Evolutionary conservation across 208 protist species (phyloP), one percentile per base, ranked within the genome.

Genomic region (Herpetomonas samuelpessoai): DNA sequence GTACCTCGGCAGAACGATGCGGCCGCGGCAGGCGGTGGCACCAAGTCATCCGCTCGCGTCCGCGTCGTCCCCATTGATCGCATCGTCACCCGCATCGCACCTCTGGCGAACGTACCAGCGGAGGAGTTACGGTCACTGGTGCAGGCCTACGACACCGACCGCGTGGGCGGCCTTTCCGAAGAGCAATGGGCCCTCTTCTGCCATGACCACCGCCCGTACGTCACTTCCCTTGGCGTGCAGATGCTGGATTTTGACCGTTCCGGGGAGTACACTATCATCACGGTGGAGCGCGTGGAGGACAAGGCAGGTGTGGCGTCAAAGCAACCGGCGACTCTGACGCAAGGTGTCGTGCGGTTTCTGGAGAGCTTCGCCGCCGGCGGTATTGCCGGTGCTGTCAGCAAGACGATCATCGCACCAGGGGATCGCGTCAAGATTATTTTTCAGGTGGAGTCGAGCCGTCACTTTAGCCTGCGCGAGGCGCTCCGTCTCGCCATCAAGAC

Each of bases 371-470:
- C 86, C 4, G 94, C 93, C 7, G 97, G 97, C 51, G 97, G 94
- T 28, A 82, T 98, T 27, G 91, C 95, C 49, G 97, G 97, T 19
- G 90, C 93, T 2, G 80, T 98, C 26, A 96, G 92, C 62, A 94
- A 97, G 54, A 97, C 95, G 6, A 74, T 92, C 14, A 97, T 97
- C 41, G 83, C 95, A 1, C 97, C 97, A 14, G 83, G 88, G 1
- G 97, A 98, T 57, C 79, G 96, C 19, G 70, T 97, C 22, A 98
- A 98, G 65, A 98, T 98, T 52, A 88, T 98, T 21, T 97, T 97
- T 45, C 96, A 98, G 61, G 95, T 98, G 19, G 83, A 91, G 35
- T 81, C 82, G 3, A 49, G 45, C 1, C 77, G 81, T 22, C 50
- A 19, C 10, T 96, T 94, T 57, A 81, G 58, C 46, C 57, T 96